Evolutionary conservation across 2,329 filamentous ascomycete genomes (phyloP), one percentile per base, ranked within the genome.

Genomic region (Polychaeton citri): DNA sequence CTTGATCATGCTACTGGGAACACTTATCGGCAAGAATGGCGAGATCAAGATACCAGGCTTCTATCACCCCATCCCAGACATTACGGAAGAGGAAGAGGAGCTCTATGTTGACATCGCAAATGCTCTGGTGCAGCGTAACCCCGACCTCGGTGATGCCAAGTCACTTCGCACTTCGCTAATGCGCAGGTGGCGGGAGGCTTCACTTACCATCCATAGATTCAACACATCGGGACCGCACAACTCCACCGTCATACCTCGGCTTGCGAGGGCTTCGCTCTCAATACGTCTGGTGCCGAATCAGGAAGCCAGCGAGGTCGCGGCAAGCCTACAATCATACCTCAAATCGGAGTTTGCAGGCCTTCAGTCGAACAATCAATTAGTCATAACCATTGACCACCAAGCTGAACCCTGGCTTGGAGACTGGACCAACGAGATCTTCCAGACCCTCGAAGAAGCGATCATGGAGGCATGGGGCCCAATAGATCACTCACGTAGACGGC

Each of bases 321-420:
- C 70, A 12, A 66, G 72, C 0, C 66, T 98, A 4, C 74, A 68
- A 1, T 55, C 64, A 2, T 92, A 81, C 51, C 66, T 95, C 0
- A 60, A 75, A 32, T 64, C 71, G 9, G 73, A 86, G 45, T 98
- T 95, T 51, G 68, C 66, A 1, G 61, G 69, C 12, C 74, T 96
- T 2, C 77, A 79, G 19, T 88, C 84, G 1, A 79, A 82, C 42
- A 98, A 98, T 51, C 71, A 68, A 5, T 68, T 98, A 21, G 79
- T 69, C 2, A 74, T 98, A 26, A 79, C 77, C 19, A 87, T 98
- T 45, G 86, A 94, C 45, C 90, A 95, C 53, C 80, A 83, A 59
- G 88, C 90, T 0, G 90, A 98, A 53, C 86, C 90, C 0, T 98
- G 90, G 90, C 74, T 98, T 0, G 88, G 90, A 10, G 85, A 95